Evolutionary conservation across 2,329 filamentous ascomycete genomes (phyloP).

Genomic region (Cryphonectria nitschkei): DNA sequence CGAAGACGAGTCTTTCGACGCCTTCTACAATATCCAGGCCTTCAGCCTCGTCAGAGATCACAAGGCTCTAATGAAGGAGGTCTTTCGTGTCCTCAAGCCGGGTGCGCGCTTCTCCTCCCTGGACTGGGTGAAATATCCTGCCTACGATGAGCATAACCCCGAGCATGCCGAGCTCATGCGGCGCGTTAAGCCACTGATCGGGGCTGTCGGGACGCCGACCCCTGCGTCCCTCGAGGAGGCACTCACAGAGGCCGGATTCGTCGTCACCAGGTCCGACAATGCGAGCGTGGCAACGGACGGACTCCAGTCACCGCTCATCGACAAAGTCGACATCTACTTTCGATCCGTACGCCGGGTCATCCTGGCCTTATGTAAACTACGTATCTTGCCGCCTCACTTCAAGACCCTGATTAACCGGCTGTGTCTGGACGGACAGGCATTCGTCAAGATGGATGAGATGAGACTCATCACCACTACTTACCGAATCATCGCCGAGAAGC

Average conservation of each 20-base stretch:
- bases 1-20: slow-evolving; percentile 52
- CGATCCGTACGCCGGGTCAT: slow-evolving; percentile 53
- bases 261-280: slow-evolving; percentile 52
- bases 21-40: slow-evolving; percentile 62
- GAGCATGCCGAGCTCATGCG: slow-evolving; percentile 56
- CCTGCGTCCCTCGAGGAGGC: slow-evolving; percentile 50
- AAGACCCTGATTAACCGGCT: slow-evolving; percentile 56
- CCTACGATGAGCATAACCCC: slow-evolving; percentile 50
- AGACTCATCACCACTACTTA: slow-evolving; percentile 56
- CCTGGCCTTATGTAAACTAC: slow-evolving; percentile 51
- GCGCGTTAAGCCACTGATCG: slow-evolving; percentile 58
- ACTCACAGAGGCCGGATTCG: slow-evolving; percentile 51
- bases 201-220: slow-evolving; percentile 58
- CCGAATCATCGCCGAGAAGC: slow-evolving; percentile 55
- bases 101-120: slow-evolving; percentile 54
- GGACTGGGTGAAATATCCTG: slow-evolving; percentile 57
- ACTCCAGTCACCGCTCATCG: slow-evolving; percentile 55
- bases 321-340: slow-evolving; percentile 59
- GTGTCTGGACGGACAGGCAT: slow-evolving; percentile 57
- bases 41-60: slow-evolving; percentile 57
- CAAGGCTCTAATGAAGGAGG: slow-evolving; percentile 49
- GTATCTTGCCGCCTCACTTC: slow-evolving; percentile 53
- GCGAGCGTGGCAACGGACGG: slow-evolving; percentile 50
- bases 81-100: slow-evolving; percentile 54
- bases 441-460: slow-evolving; percentile 60